Evolutionary conservation across 2,329 filamentous ascomycete species (phyloP).

Genomic region (Truncatella angustata): DNA sequence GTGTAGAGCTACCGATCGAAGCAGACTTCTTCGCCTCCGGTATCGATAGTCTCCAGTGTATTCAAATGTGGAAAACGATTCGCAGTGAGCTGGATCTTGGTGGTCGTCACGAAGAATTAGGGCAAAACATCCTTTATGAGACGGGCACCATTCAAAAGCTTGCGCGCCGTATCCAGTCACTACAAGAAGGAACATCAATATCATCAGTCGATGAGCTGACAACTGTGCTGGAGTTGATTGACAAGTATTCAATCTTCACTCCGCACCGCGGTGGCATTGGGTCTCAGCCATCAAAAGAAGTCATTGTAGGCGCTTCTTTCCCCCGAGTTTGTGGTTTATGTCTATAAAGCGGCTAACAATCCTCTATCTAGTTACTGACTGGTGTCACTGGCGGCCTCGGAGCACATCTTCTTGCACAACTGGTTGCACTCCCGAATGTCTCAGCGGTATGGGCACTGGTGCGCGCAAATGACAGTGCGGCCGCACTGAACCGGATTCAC

Average conservation of each 20-base stretch:
- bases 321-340: background rate
- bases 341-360: background rate
- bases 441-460: background rate
- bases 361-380: background rate
- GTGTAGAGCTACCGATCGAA: background rate
- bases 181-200: background rate
- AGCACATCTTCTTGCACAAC: background rate
- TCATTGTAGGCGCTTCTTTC: background rate
- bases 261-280: no score
- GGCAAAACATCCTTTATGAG: slow-evolving; percentile 1
- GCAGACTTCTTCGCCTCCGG: slow-evolving; percentile 43
- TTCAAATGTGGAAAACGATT: slow-evolving; percentile 41
- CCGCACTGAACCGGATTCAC: background rate
- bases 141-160: background rate
- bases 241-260: background rate
- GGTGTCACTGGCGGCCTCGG: slow-evolving; percentile 5
- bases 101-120: slow-evolving; percentile 13
- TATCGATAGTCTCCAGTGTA: slow-evolving; percentile 45
- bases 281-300: background rate
- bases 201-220: background rate
- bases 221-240: background rate
- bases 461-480: background rate
- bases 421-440: background rate
- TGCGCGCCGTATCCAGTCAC: background rate
- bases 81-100: slow-evolving; percentile 36